Base-by-base conservation (phyloP, 371 early-diverging fungal genomes). In the Actinomortierella wolfii region DNA sequence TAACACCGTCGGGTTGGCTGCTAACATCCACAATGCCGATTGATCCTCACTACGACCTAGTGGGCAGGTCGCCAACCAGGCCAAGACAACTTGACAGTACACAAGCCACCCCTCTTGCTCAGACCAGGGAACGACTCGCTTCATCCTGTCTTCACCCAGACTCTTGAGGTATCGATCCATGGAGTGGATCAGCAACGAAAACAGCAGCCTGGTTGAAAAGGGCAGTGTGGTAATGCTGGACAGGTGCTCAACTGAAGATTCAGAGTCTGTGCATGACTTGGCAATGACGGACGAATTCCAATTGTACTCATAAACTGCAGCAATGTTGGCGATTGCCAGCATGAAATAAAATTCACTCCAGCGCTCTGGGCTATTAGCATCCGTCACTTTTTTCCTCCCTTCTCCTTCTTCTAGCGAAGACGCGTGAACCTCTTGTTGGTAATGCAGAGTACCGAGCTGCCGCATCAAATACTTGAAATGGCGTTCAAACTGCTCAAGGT, bases 261-360 rank as follows among this genome's bases (percentile, higher is more conserved):
- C 34, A 34, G 4, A 34, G 23, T 66, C 67, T 1, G 57, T 29
- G 43, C 63, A 65, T 8, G 79, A 57, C 51, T 80, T 83, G 17
- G 77, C 74, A 11, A 86, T 54, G 21, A 76, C 76, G 21, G 86
- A 81, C 13, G 77, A 66, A 8, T 79, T 64, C 70, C 81, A 86
- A 28, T 86, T 79, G 56, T 82, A 86, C 29, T 76, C 74, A 47
- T 86, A 85, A 3, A 86, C 56, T 1, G 81, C 78, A 1, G 86
- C 79, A 17, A 86, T 61, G 47, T 79, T 81, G 25, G 81, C 55
- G 25, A 86, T 62, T 4, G 78, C 77, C 11, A 75, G 61, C 67
- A 82, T 81, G 28, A 86, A 78, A 79, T 85, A 86, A 51, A 86
- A 83, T 20, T 71, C 60, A 7, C 63, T 64, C 74, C 74, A 73